Base-by-base conservation (phyloP, 768 basidiomycete species). In the Amanita exitialis region DNA sequence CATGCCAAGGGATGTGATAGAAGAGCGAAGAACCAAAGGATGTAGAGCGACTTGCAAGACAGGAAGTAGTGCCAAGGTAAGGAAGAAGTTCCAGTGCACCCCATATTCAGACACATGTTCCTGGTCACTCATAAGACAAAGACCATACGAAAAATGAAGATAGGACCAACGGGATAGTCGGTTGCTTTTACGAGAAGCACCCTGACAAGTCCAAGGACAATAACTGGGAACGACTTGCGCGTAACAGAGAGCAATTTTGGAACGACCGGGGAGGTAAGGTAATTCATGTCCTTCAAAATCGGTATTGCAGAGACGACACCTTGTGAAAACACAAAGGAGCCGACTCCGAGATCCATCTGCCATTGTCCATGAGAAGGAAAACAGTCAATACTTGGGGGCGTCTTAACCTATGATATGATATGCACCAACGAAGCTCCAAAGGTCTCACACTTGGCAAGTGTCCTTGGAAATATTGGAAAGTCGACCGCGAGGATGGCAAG, bases 91-190 rank as follows among this genome's bases (percentile, higher is more conserved):
- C 96, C 96, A 99, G 59, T 98, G 95, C 0, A 81, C 80, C 0
- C 96, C 96, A 56, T 98, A 98, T 67, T 99, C 96, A 0, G 93
- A 85, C 49, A 87, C 83, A 53, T 98, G 96, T 70, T 98, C 96
- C 94, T 72, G 28, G 20, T 35, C 32, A 32, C 53, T 27, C 21
- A 43, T 34, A 18, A 48, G 49, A 49, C 32, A 32, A 27, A 48
- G 37, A 47, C 8, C 2, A 15, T 20, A 45, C 12, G 16, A 10
- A 42, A n/a, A 15, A 7, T 13, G 16, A 27, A 44, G 23, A 35
- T 12, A 1, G 4, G 38, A 39, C 39, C 35, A 64, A 95, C 94
- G 3, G 95, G 96, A 64, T 99, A 99, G 51, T 93, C 90, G 0
- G 83, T 80, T 9, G 89, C 90, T 64, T 99, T 98, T 23, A 99